Percentiles rank a stretch among this genome's conserved stretches.
Conservation (phyloP, 2,329 filamentous ascomycete genomes). For the Alternaria rosae region DNA sequence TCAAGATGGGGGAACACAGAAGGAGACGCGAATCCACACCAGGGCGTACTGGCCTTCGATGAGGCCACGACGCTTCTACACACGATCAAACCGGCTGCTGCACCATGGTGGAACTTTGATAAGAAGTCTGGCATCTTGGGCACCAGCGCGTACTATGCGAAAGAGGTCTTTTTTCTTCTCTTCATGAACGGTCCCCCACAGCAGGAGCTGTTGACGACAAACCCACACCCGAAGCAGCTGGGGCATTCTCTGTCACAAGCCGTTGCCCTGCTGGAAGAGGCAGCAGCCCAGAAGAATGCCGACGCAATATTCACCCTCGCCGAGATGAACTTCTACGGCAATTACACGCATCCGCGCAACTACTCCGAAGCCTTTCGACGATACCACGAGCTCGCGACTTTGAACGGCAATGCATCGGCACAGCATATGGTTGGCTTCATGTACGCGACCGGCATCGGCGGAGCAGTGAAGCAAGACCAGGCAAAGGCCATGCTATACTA, state of each 20-base stretch:
- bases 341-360: constrained; percentile 85
- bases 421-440: constrained; percentile 96
- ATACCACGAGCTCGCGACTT: constrained; percentile 78
- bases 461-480: constrained; percentile 82
- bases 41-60: constrained; percentile 40
- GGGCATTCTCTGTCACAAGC: constrained; percentile 63
- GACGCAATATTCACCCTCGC: constrained; percentile 90
- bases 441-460: constrained; percentile 91
- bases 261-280: constrained; percentile 65
- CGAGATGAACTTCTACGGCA: constrained; percentile 96
- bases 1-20: constrained; percentile 29
- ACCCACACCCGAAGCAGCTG: constrained; percentile 53
- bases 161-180: constrained; percentile 67
- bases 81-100: constrained; percentile 51
- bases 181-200: constrained; percentile 69
- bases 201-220: constrained; percentile 52
- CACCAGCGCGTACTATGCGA: constrained; percentile 66
- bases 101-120: constrained; percentile 50
- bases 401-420: constrained; percentile 87
- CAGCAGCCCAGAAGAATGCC: constrained; percentile 66
- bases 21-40: constrained; percentile 17
- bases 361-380: constrained; percentile 79
- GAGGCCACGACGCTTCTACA: constrained; percentile 53
- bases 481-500: constrained; percentile 93
- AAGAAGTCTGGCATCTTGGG: constrained; percentile 67